Evolutionary conservation across 164 flowering plant genomes (phyloP).

Genomic region (Stephania cephalantha): DNA sequence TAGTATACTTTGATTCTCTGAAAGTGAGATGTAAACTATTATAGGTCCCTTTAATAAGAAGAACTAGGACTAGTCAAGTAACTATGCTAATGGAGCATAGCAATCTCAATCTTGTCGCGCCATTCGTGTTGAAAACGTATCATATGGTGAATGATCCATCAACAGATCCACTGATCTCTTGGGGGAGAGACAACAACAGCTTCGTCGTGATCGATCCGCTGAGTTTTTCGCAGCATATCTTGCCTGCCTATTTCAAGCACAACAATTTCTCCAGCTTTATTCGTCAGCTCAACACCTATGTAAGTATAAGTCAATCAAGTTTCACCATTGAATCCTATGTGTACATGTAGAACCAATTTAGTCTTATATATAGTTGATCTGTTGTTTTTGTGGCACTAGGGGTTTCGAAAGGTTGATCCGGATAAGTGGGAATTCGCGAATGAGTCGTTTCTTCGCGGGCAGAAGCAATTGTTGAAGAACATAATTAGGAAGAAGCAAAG

Average conservation of each 20-base stretch:
- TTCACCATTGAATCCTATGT: not conserved
- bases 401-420: conserved; percentile 78
- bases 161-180: conserved; percentile 46
- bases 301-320: conserved; percentile 23
- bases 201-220: conserved; percentile 73
- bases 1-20: not conserved
- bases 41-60: not conserved
- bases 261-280: conserved; percentile 84
- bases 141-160: conserved; percentile 81
- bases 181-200: conserved; percentile 75
- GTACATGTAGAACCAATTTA: not conserved
- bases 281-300: conserved; percentile 91
- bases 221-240: conserved; percentile 53
- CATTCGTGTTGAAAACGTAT: conserved; percentile 78
- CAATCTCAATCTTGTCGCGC: conserved; percentile 34
- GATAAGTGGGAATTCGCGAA: conserved; percentile 88
- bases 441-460: conserved; percentile 77
- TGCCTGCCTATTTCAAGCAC: conserved; percentile 43
- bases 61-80: not conserved
- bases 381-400: conserved; percentile 29
- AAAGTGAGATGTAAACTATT: not conserved
- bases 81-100: not conserved
- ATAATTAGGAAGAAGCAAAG: conserved; percentile 39
- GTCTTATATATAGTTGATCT: not conserved
- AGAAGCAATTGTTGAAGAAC: conserved; percentile 55